Evolutionary conservation across 1,139 yeast species (phyloP).

Genomic region (Lodderomyces margitis): DNA sequence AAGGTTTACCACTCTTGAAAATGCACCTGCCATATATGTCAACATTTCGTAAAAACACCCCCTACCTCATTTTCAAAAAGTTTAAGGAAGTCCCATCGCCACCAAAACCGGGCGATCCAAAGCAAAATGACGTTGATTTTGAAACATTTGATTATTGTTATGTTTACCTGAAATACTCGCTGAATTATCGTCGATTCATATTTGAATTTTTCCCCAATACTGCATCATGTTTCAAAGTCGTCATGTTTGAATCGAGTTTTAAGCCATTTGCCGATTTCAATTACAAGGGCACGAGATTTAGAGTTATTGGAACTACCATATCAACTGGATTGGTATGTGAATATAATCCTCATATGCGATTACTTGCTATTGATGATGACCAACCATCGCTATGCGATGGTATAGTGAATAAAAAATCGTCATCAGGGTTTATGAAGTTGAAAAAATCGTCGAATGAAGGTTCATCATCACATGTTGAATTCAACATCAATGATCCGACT

Average conservation of each 20-base stretch:
- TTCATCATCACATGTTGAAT: conserved; percentile 4
- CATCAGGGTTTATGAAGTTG: conserved; percentile 20
- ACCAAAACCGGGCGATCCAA: conserved; percentile 19
- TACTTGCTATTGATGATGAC: conserved; percentile 33
- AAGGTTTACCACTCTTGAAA: conserved; percentile 40
- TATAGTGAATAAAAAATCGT: conserved; percentile 30
- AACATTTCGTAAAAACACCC: conserved; percentile 35
- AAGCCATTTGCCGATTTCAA: conserved; percentile 43
- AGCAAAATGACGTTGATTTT: conserved; percentile 19
- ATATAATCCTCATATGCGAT: conserved; percentile 36
- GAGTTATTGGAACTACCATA: conserved; percentile 39
- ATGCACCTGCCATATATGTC: conserved; percentile 38
- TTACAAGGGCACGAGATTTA: conserved; percentile 37
- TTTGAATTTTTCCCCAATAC: conserved; percentile 17
- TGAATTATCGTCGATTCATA: conserved; percentile 28
- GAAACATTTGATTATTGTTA: conserved; percentile 37
- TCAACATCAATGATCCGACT: conserved; percentile 12
- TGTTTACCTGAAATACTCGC: conserved; percentile 30
- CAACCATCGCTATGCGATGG: conserved; percentile 39
- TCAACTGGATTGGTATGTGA: conserved; percentile 28
- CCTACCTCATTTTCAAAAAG: conserved; percentile 33
- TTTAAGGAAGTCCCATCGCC: conserved; percentile 32
- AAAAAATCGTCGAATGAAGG: conserved; percentile 6
- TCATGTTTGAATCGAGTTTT: conserved; percentile 36
- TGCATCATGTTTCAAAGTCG: conserved; percentile 21